Evolutionary conservation across 1,139 yeast species (phyloP), one percentile per base, ranked within the genome.

Genomic region (Debaryomyces psychrophilus): DNA sequence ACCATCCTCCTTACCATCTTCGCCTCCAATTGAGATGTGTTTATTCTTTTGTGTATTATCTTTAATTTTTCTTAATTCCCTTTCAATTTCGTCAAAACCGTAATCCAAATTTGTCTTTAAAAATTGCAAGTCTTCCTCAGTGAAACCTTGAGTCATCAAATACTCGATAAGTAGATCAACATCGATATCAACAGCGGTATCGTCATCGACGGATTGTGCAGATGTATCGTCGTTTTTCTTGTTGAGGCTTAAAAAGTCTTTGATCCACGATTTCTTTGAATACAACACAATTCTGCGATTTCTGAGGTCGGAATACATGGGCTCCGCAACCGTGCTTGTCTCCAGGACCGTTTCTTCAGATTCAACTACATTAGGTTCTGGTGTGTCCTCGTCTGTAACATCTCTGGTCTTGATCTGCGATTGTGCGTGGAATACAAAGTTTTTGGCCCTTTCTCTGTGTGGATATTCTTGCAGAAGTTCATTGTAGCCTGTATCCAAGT

Each of bases 51-150:
- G 50, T 23, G 47, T 50, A 9, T 50, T 46, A 20, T 61, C 60
- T 33, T 59, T 58, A 46, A 73, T 63, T 45, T 60, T 67, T 36
- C 66, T 56, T 45, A 73, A 61, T 52, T 71, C 75, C 33, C 53
- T 48, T 45, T 73, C 77, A 40, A 73, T 73, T 48, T 71, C 71
- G 5, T 67, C 70, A 14, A 63, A 53, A 3, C 75, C 76, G 49
- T 69, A 60, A 53, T 73, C 76, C 45, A 71, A 55, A 36, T 62
- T 58, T 7, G 50, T 51, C 31, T 43, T 45, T 34, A 73, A 58
- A 44, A 69, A 69, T 23, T 55, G 55, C 47, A 73, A 58, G 42
- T 69, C 73, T 3, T 55, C 45, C 4, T 45, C 45, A 3, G 56
- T 44, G 46, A 73, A 73, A 7, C 70, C 69, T 47, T 70, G 67